Conservation (phyloP, 2,329 filamentous ascomycete species). For the Hortaea werneckii region DNA sequence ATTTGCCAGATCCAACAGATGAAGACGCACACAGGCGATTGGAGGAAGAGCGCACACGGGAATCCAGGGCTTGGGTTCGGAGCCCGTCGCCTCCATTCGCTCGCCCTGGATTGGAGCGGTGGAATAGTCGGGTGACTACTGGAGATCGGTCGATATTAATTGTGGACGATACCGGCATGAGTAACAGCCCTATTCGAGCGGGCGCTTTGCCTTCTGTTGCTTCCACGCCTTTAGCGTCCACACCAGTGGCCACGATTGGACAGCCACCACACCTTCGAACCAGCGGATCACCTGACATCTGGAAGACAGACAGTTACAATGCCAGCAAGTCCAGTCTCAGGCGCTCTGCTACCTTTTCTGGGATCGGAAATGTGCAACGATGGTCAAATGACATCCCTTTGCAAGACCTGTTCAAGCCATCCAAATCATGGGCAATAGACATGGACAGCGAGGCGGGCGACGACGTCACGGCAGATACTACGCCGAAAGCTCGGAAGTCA, state of each 20-base stretch:
- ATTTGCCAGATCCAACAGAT: conserved; percentile 53
- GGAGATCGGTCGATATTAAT: conserved; percentile 90
- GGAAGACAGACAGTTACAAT: conserved; percentile 1
- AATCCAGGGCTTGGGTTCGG: background rate
- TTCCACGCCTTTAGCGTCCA: conserved; percentile 17
- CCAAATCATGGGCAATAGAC: conserved; percentile 12
- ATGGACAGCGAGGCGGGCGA: background rate
- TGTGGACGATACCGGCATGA: conserved; percentile 59
- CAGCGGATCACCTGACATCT: conserved; percentile 4
- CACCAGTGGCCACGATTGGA: conserved; percentile 4
- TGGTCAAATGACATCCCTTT: conserved; percentile 3
- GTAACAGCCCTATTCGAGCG: conserved; percentile 13
- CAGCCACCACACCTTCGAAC: conserved; percentile 15
- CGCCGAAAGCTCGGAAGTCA: conserved; percentile 14
- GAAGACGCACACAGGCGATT: conserved; percentile 43
- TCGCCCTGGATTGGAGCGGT: conserved; percentile 23
- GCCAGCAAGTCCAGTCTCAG: background rate
- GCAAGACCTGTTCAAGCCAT: conserved; percentile 17
- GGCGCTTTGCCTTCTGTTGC: conserved; percentile 17
- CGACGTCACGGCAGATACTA: background rate
- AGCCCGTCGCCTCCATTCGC: conserved; percentile 11
- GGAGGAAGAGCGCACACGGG: background rate
- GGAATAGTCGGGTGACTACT: conserved; percentile 52
- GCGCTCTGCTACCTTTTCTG: background rate
- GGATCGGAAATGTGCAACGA: background rate